Evolutionary conservation across 345 rosid genomes (phyloP).

Genomic region (Diplotaxis tenuifolia): DNA sequence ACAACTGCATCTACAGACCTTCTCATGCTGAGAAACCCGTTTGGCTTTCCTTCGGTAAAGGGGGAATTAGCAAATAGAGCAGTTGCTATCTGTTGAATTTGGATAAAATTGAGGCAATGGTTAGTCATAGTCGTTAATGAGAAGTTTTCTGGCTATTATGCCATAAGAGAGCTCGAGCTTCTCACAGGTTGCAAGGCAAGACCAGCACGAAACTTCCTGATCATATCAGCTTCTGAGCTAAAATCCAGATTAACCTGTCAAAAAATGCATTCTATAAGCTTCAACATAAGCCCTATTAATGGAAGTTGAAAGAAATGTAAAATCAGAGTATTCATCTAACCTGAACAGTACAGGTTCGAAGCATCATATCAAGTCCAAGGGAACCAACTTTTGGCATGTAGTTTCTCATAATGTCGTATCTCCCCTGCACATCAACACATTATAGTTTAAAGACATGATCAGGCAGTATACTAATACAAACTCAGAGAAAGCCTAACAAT

Average conservation of each 20-base stretch:
- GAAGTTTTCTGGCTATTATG: background rate
- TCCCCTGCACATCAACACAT: constrained; percentile 63
- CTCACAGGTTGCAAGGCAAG: constrained; percentile 98
- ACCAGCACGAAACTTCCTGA: constrained; percentile 89
- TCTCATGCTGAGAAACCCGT: constrained; percentile 97
- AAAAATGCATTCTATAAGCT: constrained; percentile 10
- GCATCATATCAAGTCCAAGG: constrained; percentile 98
- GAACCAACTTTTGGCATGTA: constrained; percentile 98
- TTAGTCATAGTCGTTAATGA: background rate
- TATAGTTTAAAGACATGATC: background rate
- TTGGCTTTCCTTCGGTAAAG: constrained; percentile 94
- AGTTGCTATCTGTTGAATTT: constrained; percentile 84
- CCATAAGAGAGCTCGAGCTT: constrained; percentile 22
- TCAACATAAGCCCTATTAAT: background rate
- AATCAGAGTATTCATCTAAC: constrained; percentile 44
- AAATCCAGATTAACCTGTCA: constrained; percentile 94
- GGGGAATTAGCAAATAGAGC: constrained; percentile 99
- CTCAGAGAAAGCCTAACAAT: background rate
- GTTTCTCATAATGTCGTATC: constrained; percentile 94
- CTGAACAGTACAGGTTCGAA: constrained; percentile 98
- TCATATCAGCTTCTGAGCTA: constrained; percentile 96
- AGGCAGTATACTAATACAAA: background rate
- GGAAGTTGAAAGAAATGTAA: background rate
- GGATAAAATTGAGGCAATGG: constrained; percentile 35
- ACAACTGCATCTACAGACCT: constrained; percentile 48